These are phyloP conservation scores for Xylaria digitata DNA, from an alignment of 2,329 filamentous ascomycete genomes.

Conservation along the genomic window DNA sequence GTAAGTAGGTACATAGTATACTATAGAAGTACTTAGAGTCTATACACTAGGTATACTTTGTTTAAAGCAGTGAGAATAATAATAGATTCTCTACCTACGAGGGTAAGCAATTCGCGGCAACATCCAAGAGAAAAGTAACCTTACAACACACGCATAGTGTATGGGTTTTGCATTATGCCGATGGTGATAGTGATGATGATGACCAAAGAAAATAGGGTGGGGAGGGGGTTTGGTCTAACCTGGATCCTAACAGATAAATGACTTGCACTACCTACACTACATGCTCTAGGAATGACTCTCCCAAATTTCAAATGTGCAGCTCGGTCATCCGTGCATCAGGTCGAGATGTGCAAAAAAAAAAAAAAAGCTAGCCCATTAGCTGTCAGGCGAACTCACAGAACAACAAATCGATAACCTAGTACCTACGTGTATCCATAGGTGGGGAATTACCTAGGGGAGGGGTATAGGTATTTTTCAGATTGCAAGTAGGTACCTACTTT, in stretches of 20 bases:
- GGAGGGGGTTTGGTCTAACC: neutral
- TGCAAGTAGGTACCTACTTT: too few species aligned
- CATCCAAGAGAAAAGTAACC: neutral
- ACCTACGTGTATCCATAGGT: too few species aligned
- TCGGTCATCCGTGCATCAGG: slow-evolving; percentile 21
- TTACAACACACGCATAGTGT: neutral
- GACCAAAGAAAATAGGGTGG: neutral
- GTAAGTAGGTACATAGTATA: too few species aligned
- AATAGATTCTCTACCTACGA: too few species aligned
- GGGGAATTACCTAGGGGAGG: too few species aligned
- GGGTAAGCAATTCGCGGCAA: too few species aligned
- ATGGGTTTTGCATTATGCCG: neutral
- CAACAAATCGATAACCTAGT: neutral
- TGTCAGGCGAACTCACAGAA: slow-evolving; percentile 10
- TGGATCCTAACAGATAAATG: neutral
- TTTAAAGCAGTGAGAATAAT: too few species aligned
- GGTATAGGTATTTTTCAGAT: too few species aligned
- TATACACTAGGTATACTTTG: too few species aligned
- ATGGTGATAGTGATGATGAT: neutral
- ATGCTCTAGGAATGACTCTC: neutral
- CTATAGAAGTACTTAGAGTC: too few species aligned
- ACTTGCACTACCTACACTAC: neutral
- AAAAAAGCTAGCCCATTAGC: too few species aligned
- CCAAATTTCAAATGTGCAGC: slow-evolving; percentile 8
- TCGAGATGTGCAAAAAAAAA: slow-evolving; percentile 7